These are phyloP conservation scores for Sordariomycetes sp. DNA, from an alignment of 2,329 filamentous ascomycete genomes.

Conservation along the genomic window DNA sequence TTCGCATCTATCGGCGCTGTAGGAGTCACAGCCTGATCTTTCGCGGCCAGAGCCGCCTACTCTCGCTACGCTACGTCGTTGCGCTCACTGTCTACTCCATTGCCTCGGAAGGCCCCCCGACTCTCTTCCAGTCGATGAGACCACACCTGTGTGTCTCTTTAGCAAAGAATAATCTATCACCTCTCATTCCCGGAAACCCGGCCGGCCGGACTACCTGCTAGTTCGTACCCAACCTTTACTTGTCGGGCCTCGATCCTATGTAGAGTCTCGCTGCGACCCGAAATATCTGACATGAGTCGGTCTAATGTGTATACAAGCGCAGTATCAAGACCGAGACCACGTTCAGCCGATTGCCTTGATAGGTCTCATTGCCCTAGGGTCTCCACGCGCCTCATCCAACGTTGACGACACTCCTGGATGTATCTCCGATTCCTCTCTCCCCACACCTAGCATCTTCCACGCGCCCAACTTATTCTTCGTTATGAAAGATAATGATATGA, in stretches of 20 bases:
- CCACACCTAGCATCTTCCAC: background rate
- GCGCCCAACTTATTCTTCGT: background rate
- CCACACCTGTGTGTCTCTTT: background rate
- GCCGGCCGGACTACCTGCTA: background rate
- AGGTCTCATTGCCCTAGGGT: too few relatives aligned
- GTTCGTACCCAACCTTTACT: background rate
- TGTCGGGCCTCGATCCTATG: background rate
- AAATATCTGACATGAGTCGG: background rate
- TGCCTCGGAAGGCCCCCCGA: background rate
- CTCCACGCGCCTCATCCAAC: too few relatives aligned
- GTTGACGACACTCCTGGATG: too few relatives aligned
- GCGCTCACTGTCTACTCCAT: background rate
- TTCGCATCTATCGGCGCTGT: background rate
- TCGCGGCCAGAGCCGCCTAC: background rate
- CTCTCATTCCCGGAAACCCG: background rate
- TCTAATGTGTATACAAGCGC: background rate
- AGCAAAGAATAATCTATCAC: background rate
- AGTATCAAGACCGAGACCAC: background rate
- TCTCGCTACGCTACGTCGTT: background rate
- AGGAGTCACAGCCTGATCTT: too few relatives aligned
- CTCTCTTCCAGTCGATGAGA: background rate
- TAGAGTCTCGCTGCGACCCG: background rate
- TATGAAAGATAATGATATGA: background rate
- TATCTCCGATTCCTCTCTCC: background rate
- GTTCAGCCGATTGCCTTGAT: too few relatives aligned